Conservation (phyloP, 306 rosid species). For the Glycine tomentella region DNA sequence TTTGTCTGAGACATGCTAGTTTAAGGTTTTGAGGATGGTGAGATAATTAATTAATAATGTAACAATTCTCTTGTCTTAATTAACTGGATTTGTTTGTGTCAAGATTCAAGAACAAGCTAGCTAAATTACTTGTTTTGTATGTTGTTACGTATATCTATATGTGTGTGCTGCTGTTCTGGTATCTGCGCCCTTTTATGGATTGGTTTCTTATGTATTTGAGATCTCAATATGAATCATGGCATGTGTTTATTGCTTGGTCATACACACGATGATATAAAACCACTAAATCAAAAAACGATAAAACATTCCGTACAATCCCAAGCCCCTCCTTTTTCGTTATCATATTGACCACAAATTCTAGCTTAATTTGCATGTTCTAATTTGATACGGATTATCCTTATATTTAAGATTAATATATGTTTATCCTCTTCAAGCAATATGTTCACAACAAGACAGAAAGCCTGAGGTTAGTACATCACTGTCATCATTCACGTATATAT, state of each 20-base stretch:
- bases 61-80: conserved; percentile 35
- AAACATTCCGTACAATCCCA: neutral
- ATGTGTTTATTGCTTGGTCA: neutral
- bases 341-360: neutral
- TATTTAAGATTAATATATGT: conserved; percentile 6
- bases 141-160: conserved; percentile 2
- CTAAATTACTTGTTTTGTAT: conserved; percentile 17
- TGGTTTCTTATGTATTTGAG: neutral
- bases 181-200: conserved; percentile 7
- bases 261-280: neutral
- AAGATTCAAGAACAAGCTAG: conserved; percentile 28
- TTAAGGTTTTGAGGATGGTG: conserved; percentile 38
- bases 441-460: conserved; percentile 39
- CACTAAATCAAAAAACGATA: neutral
- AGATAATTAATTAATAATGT: conserved; percentile 4
- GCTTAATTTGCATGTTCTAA: neutral
- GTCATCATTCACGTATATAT: conserved; percentile 3
- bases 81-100: conserved; percentile 11
- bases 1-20: conserved; percentile 4
- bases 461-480: conserved; percentile 2
- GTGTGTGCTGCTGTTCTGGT: neutral
- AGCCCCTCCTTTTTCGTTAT: conserved; percentile 14
- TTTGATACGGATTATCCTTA: neutral
- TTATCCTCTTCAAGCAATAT: conserved; percentile 7
- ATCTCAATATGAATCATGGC: neutral